These are phyloP conservation scores for Perkinsus olseni DNA, from an alignment of 169 alveolate species.

Conservation along the genomic window DNA sequence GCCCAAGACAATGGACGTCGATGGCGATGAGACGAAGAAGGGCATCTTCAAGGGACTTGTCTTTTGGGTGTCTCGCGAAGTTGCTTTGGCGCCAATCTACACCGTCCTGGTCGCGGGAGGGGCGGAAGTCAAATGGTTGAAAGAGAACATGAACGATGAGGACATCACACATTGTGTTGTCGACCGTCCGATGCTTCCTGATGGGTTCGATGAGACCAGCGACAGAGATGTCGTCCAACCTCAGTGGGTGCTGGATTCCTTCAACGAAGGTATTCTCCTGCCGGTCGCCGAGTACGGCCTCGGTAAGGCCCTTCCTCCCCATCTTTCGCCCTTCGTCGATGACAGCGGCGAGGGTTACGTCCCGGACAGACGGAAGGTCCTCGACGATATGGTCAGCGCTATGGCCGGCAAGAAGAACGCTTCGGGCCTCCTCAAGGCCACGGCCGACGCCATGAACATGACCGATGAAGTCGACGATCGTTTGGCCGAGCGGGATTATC, in stretches of 20 bases:
- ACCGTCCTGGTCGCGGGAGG: constrained; percentile 28
- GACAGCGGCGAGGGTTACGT: constrained; percentile 33
- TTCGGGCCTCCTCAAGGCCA: background rate
- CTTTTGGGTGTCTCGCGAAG: constrained; percentile 4
- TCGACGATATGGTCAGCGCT: constrained; percentile 5
- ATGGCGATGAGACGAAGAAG: background rate
- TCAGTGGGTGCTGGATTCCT: constrained; percentile 47
- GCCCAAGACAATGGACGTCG: background rate
- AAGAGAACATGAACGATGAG: background rate
- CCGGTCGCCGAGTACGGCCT: constrained; percentile 19
- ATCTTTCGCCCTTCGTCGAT: constrained; percentile 47
- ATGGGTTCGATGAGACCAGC: background rate
- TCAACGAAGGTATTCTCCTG: constrained; percentile 27
- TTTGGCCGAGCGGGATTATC: background rate
- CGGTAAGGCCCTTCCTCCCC: constrained; percentile 39
- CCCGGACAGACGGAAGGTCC: constrained; percentile 22
- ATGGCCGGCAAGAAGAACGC: background rate
- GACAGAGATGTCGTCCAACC: constrained; percentile 48
- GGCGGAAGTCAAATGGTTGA: constrained; percentile 8
- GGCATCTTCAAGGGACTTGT: background rate
- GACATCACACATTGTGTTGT: constrained; percentile 37
- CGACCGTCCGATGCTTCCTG: constrained; percentile 31
- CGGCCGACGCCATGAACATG: background rate
- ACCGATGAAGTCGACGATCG: background rate
- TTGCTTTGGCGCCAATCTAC: constrained; percentile 16